Evolutionary conservation across 257 asterid genomes (phyloP), one percentile per base, ranked within the genome.

Genomic region (Ilex asprella): DNA sequence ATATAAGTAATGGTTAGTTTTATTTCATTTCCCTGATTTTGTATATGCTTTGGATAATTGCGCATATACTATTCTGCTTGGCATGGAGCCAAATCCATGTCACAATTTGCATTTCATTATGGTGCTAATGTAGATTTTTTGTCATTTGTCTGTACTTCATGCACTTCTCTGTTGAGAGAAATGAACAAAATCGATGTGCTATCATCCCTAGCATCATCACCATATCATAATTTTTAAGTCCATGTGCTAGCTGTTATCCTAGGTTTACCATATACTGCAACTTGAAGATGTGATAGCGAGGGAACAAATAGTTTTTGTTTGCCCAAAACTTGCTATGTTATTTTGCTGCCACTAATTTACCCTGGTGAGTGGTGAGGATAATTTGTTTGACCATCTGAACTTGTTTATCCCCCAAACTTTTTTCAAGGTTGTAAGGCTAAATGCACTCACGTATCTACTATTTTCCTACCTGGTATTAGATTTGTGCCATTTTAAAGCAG

Each of bases 11-110:
- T 14, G 2, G 21, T 56, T 56, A 5, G 56, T 39, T 43, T 69
- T 56, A 52, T 32, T 69, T 55, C 32, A 32, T 43, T 12, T 43
- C 12, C 16, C 35, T 15, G 15, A 43, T 11, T 30, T 54, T 21
- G 27, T 21, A 21, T 1, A 21, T 21, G 27, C 27, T 55, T 49
- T 59, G 8, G 30, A 27, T 49, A 39, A 55, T 16, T 27, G 31
- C 52, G 56, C 66, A 6, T 56, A 32, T 39, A 32, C 46, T 30
- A 44, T 55, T 53, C 44, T 16, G 21, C 65, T 53, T 63, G 59
- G 27, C 31, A n/a, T 35, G 61, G n/a, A 54, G 47, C 1, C n/a
- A 14, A 10, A 14, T 46, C 2, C 52, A 46, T 46, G 52, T 46
- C 52, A 10, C 3, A 46, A 14, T 46, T 46, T 46, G 13, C n/a